phyloP scores from a whole-genome alignment of 73 alveolate genomes.

The Paramecium caudatum region DNA sequence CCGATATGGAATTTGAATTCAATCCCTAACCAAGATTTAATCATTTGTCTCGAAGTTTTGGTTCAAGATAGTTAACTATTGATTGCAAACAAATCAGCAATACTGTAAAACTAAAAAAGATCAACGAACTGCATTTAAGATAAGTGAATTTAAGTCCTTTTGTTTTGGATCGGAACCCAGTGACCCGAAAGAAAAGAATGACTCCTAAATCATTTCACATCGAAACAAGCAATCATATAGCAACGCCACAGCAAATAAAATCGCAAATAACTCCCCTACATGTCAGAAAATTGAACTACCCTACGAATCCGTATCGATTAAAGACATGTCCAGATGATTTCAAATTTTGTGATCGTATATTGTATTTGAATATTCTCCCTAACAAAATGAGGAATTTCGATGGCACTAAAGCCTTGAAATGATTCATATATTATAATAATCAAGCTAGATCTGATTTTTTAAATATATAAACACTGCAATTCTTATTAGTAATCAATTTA shows the following conservation, averaged over 20 bases:
- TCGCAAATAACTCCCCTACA: slow-evolving; percentile 5
- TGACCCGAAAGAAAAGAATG: not conserved
- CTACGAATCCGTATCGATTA: slow-evolving; percentile 36
- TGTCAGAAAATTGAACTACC: slow-evolving; percentile 35
- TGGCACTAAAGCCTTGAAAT: slow-evolving; percentile 5
- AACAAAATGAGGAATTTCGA: not conserved
- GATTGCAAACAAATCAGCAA: not conserved
- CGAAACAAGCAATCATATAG: not conserved
- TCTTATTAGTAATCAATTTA: slow-evolving; percentile 6
- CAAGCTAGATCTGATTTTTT: slow-evolving; percentile 39
- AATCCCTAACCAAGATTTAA: not conserved
- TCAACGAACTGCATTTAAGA: not conserved
- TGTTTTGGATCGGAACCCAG: not conserved
- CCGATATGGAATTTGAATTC: not conserved
- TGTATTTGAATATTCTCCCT: not conserved
- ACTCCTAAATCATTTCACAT: slow-evolving; percentile 28
- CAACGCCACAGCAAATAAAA: slow-evolving; percentile 13
- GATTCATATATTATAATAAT: slow-evolving; percentile 2
- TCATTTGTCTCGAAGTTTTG: not conserved
- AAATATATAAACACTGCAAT: not conserved
- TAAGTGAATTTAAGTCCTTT: not conserved
- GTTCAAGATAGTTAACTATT: not conserved
- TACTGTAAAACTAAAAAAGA: not conserved
- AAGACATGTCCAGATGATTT: slow-evolving; percentile 35
- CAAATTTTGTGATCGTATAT: slow-evolving; percentile 31